These are phyloP conservation scores for Suillus hirtellus DNA, from an alignment of 768 basidiomycete genomes.

Conservation along the genomic window DNA sequence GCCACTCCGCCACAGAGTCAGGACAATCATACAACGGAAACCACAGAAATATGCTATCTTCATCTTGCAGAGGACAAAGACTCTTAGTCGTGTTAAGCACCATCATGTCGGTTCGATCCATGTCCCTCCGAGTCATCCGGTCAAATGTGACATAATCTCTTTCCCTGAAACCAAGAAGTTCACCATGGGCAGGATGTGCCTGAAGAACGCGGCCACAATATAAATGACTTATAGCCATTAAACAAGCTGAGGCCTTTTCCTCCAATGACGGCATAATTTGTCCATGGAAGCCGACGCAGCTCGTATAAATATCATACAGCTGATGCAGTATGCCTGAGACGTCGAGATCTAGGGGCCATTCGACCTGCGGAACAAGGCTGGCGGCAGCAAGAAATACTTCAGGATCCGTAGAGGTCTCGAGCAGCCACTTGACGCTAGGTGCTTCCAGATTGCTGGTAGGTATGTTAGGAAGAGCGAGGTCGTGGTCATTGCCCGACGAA, in stretches of 20 bases:
- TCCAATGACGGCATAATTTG: background rate
- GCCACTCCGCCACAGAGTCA: background rate
- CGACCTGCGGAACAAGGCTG: background rate
- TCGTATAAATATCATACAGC: background rate
- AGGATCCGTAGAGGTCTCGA: background rate
- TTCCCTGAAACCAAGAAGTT: background rate
- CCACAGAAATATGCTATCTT: fast-evolving
- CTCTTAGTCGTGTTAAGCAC: background rate
- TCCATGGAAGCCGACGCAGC: background rate
- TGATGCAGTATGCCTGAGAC: background rate
- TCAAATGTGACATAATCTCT: background rate
- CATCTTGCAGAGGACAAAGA: background rate
- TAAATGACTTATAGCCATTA: background rate
- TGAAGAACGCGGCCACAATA: background rate
- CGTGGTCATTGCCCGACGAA: background rate
- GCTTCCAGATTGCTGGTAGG: background rate
- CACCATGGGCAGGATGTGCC: background rate
- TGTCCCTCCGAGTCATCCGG: background rate
- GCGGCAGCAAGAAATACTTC: background rate
- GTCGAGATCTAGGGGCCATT: background rate
- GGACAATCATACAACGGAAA: background rate
- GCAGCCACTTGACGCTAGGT: conserved; percentile 12
- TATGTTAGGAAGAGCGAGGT: background rate
- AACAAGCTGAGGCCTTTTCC: background rate
- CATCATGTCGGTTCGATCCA: background rate